phyloP scores from a whole-genome alignment of 305 asterid species.

The Plantago coronopus region DNA sequence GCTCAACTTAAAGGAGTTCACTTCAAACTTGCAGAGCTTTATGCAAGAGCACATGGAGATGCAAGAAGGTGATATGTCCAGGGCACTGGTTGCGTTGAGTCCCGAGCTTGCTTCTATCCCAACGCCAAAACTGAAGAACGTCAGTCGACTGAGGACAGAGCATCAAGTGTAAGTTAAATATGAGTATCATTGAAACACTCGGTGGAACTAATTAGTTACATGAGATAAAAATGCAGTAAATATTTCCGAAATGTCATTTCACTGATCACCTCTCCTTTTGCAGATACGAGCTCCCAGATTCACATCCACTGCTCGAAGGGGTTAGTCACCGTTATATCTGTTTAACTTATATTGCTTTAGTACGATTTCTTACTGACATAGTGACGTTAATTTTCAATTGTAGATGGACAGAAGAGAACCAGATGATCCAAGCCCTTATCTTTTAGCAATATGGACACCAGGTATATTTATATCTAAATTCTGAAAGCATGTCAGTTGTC shows the following conservation, averaged over 20 bases:
- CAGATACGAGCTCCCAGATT: conserved; percentile 90
- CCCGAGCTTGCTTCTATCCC: conserved; percentile 71
- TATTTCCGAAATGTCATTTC: conserved; percentile 6
- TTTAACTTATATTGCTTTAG: conserved; percentile 17
- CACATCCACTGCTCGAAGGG: conserved; percentile 68
- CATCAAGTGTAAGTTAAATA: conserved; percentile 78
- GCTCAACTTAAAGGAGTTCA: conserved; percentile 65
- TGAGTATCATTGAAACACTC: conserved; percentile 3
- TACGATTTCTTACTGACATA: conserved; percentile 26
- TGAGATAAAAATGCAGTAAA: background rate
- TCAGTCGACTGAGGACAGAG: conserved; percentile 83
- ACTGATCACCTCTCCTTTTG: conserved; percentile 29
- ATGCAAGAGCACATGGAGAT: conserved; percentile 56
- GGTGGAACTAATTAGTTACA: no score
- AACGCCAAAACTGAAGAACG: conserved; percentile 65
- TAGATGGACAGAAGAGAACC: conserved; percentile 87
- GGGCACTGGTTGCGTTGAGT: conserved; percentile 73
- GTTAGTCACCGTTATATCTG: conserved; percentile 41
- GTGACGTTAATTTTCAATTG: conserved; percentile 22
- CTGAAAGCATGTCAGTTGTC: background rate
- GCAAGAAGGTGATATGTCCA: conserved; percentile 68
- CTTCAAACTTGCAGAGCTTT: conserved; percentile 53
- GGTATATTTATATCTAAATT: conserved; percentile 39
- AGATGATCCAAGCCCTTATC: conserved; percentile 98
- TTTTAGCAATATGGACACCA: conserved; percentile 94